Base-by-base conservation (phyloP, 352 stramenopile species). In the Phytophthora fragariaefolia region DNA sequence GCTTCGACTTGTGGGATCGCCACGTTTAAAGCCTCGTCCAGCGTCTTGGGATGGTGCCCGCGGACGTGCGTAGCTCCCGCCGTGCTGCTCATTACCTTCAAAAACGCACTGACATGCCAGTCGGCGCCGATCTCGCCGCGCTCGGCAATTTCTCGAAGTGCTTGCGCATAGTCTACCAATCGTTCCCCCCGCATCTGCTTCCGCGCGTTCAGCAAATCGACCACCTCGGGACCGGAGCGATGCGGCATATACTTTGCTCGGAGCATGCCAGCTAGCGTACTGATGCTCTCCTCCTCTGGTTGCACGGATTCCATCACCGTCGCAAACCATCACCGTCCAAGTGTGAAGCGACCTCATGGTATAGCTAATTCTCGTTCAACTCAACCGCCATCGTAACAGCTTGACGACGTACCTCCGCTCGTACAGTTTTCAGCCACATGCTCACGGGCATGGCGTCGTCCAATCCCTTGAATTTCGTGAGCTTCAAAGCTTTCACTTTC, bases 381-480 rank as follows among this genome's bases (percentile, higher is more conserved):
- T 30, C 15, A 0, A 43, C 28, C 15, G 24, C 48, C 48, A 55
- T 43, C 10, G 46, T 38, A 23, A 38, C 46, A 6, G 48, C 48
- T n/a, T 55, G 48, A 0, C 48, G 48, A 22, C 27, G 28, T 10
- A 34, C 28, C 12, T 34, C 28, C 28, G 7, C 7, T 10, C 28
- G 28, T 10, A 48, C 53, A n/a, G 28, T 4, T 10, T 34, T 34
- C 7, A 4, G 28, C 28, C 28, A 34, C 28, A 34, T 34, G 28
- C 28, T 30, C 1, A 55, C 30, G 0, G 43, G 18, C 32, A 63
- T 47, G 0, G 42, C 27, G 43, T 27, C 55, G 22, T 63, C 43
- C 8, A 63, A 13, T 1, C 55, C 43, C 26, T 63, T 47, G 27
- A 45, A 63, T 22, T 63, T 55, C 26, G 15, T 22, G 7, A 51